A percentile compares a stretch with the other conserved stretches of the same genome.
Evolutionary conservation across 306 rosid genomes (phyloP).

Genomic region (Boehmeria nivea): DNA sequence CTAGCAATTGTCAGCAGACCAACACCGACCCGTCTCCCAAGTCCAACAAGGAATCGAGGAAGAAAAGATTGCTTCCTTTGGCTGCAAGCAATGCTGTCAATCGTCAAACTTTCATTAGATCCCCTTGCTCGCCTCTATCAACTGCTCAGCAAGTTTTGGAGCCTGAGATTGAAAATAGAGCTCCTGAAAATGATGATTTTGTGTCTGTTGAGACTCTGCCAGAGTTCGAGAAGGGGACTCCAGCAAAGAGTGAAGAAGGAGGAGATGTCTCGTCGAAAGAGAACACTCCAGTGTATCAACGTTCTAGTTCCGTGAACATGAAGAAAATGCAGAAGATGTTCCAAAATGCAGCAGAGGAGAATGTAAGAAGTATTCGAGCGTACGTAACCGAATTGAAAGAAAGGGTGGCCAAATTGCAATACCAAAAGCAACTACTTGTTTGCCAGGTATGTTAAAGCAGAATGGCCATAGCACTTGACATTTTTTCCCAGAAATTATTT

Average conservation of each 20-base stretch:
- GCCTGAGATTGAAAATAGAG: constrained; percentile 67
- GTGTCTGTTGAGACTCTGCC: constrained; percentile 43
- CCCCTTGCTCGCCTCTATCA: constrained; percentile 93
- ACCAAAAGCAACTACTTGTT: constrained; percentile 96
- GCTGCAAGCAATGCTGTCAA: constrained; percentile 55
- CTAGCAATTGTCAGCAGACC: constrained; percentile 56
- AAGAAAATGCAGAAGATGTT: constrained; percentile 99
- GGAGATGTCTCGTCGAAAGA: constrained; percentile 88
- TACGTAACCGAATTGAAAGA: constrained; percentile 98
- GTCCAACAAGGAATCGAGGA: constrained; percentile 60
- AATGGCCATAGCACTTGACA: background rate
- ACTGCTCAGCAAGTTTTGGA: constrained; percentile 63
- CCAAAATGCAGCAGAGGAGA: constrained; percentile 99
- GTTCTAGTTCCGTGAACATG: constrained; percentile 94
- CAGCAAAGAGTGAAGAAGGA: constrained; percentile 79
- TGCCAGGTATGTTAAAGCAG: constrained; percentile 61
- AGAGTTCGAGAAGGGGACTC: constrained; percentile 84
- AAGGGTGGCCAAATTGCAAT: constrained; percentile 95
- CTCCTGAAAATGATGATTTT: constrained; percentile 58
- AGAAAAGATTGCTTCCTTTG: constrained; percentile 82
- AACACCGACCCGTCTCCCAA: constrained; percentile 57
- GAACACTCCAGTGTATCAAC: constrained; percentile 64
- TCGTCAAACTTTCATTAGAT: constrained; percentile 64
- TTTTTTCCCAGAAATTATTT: too few relatives aligned
- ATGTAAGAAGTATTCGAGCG: constrained; percentile 92